Evolutionary conservation across 129 eudicot species (phyloP), one percentile per base, ranked within the genome.

Genomic region (Kitagawia praeruptora): DNA sequence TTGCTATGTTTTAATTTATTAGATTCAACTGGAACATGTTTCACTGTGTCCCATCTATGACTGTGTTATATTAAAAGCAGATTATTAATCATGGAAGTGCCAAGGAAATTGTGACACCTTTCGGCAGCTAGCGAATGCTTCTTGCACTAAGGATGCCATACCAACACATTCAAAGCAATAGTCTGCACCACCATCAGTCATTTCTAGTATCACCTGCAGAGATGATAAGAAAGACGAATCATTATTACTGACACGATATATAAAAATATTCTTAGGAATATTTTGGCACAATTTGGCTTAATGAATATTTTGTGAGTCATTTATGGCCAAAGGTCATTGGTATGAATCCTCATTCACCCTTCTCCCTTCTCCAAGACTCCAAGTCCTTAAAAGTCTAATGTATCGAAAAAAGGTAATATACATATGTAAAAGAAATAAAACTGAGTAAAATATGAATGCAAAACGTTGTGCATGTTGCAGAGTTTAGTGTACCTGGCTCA

Each of bases 121-220:
- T 77, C 92, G 80, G 79, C 91, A 87, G 81, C 82, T 80, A 77
- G 91, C 86, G 77, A 28, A 89, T 27, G 93, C 91, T 76, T 91
- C 96, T 18, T 84, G 80, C 41, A 91, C 88, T 75, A 91, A 70
- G 75, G 89, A 81, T 49, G 89, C 79, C 81, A 51, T 47, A 64
- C 96, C 96, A 74, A 91, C 91, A 80, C 96, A 91, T 73, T 91
- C 96, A 69, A 91, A 91, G 85, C 93, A 89, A 77, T 89, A 87
- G 78, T 91, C 93, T n/a, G 96, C 93, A 51, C 96, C 91, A 27
- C 96, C 96, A 76, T 39, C 87, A 47, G 89, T 89, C 91, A 89
- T 85, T 83, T 89, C 93, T 14, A 56, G 63, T 64, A 89, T 81
- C 46, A 85, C 79, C 91, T 87, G 63, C 39, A 41, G 28, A 47